phyloP scores from a whole-genome alignment of 2,329 filamentous ascomycete species.

The Colletotrichum cuscutae region DNA sequence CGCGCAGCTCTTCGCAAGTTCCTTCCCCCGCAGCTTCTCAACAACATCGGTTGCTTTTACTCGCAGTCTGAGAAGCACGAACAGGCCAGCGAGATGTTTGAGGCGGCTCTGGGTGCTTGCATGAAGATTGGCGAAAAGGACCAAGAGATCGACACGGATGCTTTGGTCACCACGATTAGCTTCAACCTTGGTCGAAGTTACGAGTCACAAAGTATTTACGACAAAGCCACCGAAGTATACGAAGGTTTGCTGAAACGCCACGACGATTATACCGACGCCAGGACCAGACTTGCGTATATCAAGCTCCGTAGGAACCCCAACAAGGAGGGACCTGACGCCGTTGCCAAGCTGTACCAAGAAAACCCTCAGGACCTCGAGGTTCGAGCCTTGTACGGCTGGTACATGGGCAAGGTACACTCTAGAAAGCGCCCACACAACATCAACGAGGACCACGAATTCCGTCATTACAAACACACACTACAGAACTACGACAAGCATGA shows the following conservation, averaged over 20 bases:
- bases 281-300: constrained; percentile 89
- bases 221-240: constrained; percentile 90
- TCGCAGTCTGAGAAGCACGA: constrained; percentile 87
- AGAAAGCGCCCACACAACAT: constrained; percentile 86
- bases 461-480: constrained; percentile 95
- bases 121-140: constrained; percentile 83
- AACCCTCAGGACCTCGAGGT: constrained; percentile 91
- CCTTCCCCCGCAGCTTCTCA: constrained; percentile 89
- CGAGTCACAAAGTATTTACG: constrained; percentile 82
- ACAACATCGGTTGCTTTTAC: constrained; percentile 97
- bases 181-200: constrained; percentile 96
- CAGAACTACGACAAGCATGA: constrained; percentile 98
- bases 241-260: constrained; percentile 87
- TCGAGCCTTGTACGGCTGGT: constrained; percentile 94
- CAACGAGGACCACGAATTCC: constrained; percentile 88
- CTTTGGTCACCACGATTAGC: constrained; percentile 93
- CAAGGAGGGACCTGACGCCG: constrained; percentile 86
- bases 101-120: constrained; percentile 89
- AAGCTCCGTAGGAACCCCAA: constrained; percentile 82
- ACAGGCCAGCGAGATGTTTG: constrained; percentile 86
- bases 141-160: constrained; percentile 84
- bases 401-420: constrained; percentile 81
- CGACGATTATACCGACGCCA: constrained; percentile 91
- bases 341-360: constrained; percentile 86
- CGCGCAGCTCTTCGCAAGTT: constrained; percentile 76